Conservation (phyloP, 2,329 filamentous ascomycete genomes). For the Coniochaeta prunicola region DNA sequence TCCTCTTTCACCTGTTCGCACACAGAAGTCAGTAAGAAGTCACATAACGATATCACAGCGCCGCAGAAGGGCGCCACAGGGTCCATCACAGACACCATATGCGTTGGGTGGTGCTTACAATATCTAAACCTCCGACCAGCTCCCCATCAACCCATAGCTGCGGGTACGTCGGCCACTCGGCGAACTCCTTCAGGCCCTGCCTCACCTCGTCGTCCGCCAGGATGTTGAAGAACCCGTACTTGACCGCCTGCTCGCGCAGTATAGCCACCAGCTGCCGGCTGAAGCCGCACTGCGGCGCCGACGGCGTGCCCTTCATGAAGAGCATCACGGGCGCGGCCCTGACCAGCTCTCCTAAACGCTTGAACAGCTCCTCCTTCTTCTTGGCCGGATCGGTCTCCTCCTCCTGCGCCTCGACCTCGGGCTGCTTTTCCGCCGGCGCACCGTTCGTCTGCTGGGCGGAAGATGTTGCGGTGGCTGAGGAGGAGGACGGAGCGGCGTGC, state of each 20-base stretch:
- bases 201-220: constrained; percentile 94
- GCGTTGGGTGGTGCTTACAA: constrained; percentile 69
- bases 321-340: constrained; percentile 97
- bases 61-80: not conserved
- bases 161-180: constrained; percentile 98
- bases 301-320: constrained; percentile 99
- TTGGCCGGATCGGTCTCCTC: constrained; percentile 42
- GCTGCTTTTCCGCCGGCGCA: constrained; percentile 29
- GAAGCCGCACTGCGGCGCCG: constrained; percentile 94
- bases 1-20: constrained; percentile 78
- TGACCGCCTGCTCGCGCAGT: constrained; percentile 80
- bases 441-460: constrained; percentile 22
- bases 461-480: not conserved
- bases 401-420: constrained; percentile 24
- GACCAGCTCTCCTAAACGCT: constrained; percentile 74
- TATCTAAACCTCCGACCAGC: constrained; percentile 87
- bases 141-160: constrained; percentile 91
- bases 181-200: constrained; percentile 92
- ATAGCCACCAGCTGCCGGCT: constrained; percentile 83
- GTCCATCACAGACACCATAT: too few species aligned
- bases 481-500: constrained; percentile 45
- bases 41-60: not conserved
- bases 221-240: constrained; percentile 99
- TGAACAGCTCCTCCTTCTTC: constrained; percentile 77
- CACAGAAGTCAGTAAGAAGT: constrained; percentile 7